Percentiles rank a stretch among this genome's conserved stretches.
These are phyloP conservation scores for Ceratobasidium sp. DNA, from an alignment of 1,284 basidiomycete species.

Conservation along the genomic window DNA sequence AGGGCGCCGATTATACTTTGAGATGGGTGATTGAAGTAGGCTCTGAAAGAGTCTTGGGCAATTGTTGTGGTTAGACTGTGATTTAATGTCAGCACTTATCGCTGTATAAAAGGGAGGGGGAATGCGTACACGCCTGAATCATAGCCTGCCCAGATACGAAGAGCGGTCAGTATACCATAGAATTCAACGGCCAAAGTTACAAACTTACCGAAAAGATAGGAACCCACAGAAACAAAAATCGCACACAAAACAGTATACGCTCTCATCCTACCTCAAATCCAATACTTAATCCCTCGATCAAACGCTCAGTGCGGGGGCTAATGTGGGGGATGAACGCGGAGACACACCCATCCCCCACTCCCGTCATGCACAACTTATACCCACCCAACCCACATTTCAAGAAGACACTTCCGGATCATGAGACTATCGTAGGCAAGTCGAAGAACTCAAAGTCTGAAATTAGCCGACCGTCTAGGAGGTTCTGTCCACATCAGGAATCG, in stretches of 20 bases:
- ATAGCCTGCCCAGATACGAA: conserved; percentile 2
- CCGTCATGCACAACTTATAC: not conserved
- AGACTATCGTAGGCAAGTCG: no score
- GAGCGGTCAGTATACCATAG: not conserved
- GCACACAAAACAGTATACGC: conserved; percentile 27
- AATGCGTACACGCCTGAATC: conserved; percentile 31
- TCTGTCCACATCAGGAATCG: no score
- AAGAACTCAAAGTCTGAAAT: no score
- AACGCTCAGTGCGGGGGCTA: no score
- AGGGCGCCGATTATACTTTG: conserved; percentile 16
- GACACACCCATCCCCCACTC: not conserved
- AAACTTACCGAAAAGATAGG: conserved; percentile 26
- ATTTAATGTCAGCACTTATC: not conserved
- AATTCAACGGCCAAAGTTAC: not conserved
- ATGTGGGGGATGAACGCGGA: no score
- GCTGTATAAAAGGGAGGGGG: not conserved
- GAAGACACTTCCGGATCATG: no score
- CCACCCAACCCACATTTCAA: not conserved
- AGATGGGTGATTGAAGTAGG: conserved; percentile 26
- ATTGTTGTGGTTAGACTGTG: conserved; percentile 30
- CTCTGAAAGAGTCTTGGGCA: conserved; percentile 34
- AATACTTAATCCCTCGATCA: no score
- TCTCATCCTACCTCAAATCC: not conserved
- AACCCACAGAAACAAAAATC: conserved; percentile 31
- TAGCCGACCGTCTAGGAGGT: no score